Conservation (phyloP, 805 yeast species). For the Cyberlindnera veronae region DNA sequence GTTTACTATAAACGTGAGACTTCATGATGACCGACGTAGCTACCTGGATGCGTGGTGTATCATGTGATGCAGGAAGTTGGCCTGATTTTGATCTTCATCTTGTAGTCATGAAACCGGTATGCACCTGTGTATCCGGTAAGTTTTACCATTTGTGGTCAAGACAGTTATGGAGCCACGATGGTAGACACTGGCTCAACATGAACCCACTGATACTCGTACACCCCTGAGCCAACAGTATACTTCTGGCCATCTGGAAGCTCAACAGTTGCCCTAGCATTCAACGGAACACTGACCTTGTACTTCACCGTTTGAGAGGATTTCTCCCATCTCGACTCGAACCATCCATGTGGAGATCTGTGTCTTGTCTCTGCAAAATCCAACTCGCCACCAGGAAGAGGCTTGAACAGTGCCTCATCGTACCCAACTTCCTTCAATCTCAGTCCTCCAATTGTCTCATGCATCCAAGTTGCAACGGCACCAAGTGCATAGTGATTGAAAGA, state of each 20-base stretch:
- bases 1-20: too few relatives aligned
- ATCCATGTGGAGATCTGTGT: conserved; percentile 17
- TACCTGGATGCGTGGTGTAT: too few relatives aligned
- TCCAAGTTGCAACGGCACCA: conserved; percentile 22
- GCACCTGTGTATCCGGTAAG: too few relatives aligned
- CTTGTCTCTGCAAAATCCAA: conserved; percentile 11
- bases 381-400: conserved; percentile 19
- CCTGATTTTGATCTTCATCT: too few relatives aligned
- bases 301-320: conserved; percentile 3
- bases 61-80: too few relatives aligned
- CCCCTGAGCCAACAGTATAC: conserved; percentile 10
- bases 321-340: conserved; percentile 17
- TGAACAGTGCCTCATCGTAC: conserved; percentile 10
- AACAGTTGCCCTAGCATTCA: conserved; percentile 14
- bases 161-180: too few relatives aligned
- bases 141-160: too few relatives aligned
- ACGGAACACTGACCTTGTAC: conserved; percentile 16
- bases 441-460: conserved; percentile 21
- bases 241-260: conserved; percentile 14
- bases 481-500: conserved; percentile 23
- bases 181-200: too few relatives aligned
- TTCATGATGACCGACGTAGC: too few relatives aligned
- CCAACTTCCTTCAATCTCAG: conserved; percentile 9
- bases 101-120: too few relatives aligned
- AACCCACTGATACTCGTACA: conserved; percentile 6